Conservation (phyloP, 495 filamentous ascomycete species). For the Aspergillus asperescens region DNA sequence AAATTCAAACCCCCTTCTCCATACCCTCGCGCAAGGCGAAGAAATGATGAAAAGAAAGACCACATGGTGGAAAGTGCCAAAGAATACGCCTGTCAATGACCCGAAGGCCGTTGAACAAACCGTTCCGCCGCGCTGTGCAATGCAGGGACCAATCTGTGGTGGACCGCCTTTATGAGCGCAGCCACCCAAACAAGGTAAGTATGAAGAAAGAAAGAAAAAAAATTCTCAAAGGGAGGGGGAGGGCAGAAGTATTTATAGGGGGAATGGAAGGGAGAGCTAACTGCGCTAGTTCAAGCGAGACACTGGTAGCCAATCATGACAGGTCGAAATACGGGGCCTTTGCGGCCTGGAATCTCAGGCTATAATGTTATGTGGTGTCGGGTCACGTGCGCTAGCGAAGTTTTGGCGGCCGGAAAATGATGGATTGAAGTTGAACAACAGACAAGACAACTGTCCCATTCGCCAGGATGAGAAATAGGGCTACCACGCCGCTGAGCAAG, state of each 20-base stretch:
- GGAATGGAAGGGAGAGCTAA: background rate
- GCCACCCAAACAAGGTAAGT: conserved; percentile 68
- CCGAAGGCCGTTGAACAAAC: conserved; percentile 63
- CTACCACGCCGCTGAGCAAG: conserved; percentile 40
- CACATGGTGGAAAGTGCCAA: conserved; percentile 53
- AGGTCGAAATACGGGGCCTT: background rate
- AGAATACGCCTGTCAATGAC: conserved; percentile 69
- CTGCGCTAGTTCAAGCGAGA: conserved; percentile 35
- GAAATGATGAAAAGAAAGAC: conserved; percentile 54
- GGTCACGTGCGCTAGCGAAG: conserved; percentile 36
- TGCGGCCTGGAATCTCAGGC: conserved; percentile 14
- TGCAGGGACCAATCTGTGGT: conserved; percentile 63
- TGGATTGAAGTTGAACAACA: conserved; percentile 6
- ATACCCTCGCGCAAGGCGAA: conserved; percentile 41
- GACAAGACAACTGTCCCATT: background rate
- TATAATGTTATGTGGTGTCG: conserved; percentile 1
- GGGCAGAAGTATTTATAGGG: conserved; percentile 25
- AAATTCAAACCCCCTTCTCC: conserved; percentile 51
- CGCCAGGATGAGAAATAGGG: conserved; percentile 46
- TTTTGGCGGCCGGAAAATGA: conserved; percentile 27
- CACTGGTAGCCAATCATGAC: conserved; percentile 8
- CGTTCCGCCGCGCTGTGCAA: conserved; percentile 70
- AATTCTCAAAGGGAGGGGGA: conserved; percentile 22
- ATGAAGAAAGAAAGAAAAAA: conserved; percentile 57
- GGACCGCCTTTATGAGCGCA: conserved; percentile 57